Evolutionary conservation across 305 asterid genomes (phyloP).

Genomic region (Salvia sclarea): DNA sequence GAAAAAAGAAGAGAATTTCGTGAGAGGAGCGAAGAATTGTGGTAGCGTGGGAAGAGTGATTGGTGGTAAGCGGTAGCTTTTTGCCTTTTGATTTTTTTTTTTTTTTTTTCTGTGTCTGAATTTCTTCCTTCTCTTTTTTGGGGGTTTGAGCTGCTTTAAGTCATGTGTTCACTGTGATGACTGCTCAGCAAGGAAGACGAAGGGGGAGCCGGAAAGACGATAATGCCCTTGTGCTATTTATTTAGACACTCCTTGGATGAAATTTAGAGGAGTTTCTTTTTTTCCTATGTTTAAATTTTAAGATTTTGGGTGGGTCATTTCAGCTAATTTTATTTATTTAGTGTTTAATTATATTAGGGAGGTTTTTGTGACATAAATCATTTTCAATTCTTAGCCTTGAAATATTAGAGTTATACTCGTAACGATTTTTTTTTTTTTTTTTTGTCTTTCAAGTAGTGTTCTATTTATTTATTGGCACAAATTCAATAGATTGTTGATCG

Average conservation of each 20-base stretch:
- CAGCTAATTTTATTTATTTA: background rate
- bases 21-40: slow-evolving; percentile 27
- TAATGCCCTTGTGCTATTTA: background rate
- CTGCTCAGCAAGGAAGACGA: slow-evolving; percentile 31
- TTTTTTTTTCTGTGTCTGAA: background rate
- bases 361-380: too few species aligned
- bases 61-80: slow-evolving; percentile 19
- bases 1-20: slow-evolving; percentile 32
- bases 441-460: too few species aligned
- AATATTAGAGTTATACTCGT: too few species aligned
- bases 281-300: too few species aligned
- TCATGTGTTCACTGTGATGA: slow-evolving; percentile 61
- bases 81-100: background rate
- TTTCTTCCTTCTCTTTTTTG: slow-evolving; percentile 26
- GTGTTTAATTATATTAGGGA: too few species aligned
- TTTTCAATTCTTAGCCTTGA: too few species aligned
- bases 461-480: too few species aligned
- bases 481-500: too few species aligned
- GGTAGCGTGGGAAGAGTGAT: slow-evolving; percentile 37
- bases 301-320: background rate
- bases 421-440: too few species aligned
- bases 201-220: background rate
- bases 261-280: background rate
- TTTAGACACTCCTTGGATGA: too few species aligned
- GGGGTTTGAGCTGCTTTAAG: slow-evolving; percentile 45